These are phyloP conservation scores for Candida schatavii DNA, from an alignment of 805 yeast species.

Conservation along the genomic window DNA sequence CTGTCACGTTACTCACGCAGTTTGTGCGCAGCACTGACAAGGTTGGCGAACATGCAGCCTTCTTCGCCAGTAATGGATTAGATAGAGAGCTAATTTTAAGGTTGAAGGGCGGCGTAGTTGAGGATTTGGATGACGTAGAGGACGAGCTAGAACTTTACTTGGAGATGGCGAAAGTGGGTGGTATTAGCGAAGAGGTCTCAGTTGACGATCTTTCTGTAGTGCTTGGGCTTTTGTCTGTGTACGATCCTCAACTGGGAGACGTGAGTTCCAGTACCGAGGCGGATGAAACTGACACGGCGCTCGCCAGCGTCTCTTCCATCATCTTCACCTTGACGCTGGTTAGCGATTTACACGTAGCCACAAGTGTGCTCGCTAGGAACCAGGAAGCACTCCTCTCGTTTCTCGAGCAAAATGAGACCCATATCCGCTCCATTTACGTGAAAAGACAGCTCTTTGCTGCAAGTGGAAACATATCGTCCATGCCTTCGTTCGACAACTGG, in stretches of 20 bases:
- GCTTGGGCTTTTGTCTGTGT: not conserved
- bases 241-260: not conserved
- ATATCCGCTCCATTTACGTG: constrained; percentile 5
- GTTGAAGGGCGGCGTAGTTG: not conserved
- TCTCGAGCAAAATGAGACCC: constrained; percentile 6
- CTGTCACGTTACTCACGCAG: constrained; percentile 26
- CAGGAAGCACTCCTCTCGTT: constrained; percentile 3
- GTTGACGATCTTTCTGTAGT: not conserved
- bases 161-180: constrained; percentile 9
- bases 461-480: constrained; percentile 33
- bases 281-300: constrained; percentile 11
- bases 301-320: constrained; percentile 11
- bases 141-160: constrained; percentile 9
- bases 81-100: not conserved
- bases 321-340: constrained; percentile 21
- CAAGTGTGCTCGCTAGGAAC: constrained; percentile 4
- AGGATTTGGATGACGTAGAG: not conserved
- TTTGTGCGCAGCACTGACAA: constrained; percentile 26
- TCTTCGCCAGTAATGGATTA: constrained; percentile 11
- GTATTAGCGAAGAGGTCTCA: not conserved
- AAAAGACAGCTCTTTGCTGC: constrained; percentile 31
- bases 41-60: constrained; percentile 12
- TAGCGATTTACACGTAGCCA: constrained; percentile 13
- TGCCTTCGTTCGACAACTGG: constrained; percentile 23
- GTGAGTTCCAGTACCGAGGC: constrained; percentile 10